Percentiles rank a stretch among this genome's conserved stretches.
Conservation (phyloP, 495 filamentous ascomycete genomes). For the Lophium mytilinum region DNA sequence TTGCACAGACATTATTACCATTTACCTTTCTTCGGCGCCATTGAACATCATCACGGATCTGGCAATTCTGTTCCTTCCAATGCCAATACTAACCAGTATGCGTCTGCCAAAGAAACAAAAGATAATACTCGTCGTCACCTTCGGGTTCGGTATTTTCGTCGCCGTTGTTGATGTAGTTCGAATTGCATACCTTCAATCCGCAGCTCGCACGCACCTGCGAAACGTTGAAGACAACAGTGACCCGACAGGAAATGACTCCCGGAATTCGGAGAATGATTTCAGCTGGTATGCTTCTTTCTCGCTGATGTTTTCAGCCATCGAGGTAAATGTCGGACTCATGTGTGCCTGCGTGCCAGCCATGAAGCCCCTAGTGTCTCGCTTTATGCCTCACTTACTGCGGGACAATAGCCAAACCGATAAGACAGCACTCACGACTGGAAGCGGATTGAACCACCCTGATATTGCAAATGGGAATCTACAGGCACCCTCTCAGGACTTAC, state of each 20-base stretch:
- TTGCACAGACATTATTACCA: slow-evolving; percentile 69
- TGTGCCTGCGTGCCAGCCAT: slow-evolving; percentile 82
- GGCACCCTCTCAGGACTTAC: neutral
- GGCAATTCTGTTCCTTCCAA: slow-evolving; percentile 72
- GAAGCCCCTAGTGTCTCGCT: slow-evolving; percentile 71
- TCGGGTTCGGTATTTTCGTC: slow-evolving; percentile 75
- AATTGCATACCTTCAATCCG: slow-evolving; percentile 81
- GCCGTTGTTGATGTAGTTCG: slow-evolving; percentile 81
- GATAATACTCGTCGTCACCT: slow-evolving; percentile 71
- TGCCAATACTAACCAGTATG: slow-evolving; percentile 81
- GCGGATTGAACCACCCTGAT: neutral
- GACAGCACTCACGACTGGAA: neutral
- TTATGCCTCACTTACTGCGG: slow-evolving; percentile 64
- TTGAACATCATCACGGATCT: slow-evolving; percentile 82
- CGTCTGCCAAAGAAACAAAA: slow-evolving; percentile 76
- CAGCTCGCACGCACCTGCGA: slow-evolving; percentile 26
- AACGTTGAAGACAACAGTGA: slow-evolving; percentile 18
- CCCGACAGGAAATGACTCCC: neutral
- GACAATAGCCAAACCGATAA: slow-evolving; percentile 34
- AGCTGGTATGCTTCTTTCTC: slow-evolving; percentile 72
- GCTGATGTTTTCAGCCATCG: slow-evolving; percentile 88
- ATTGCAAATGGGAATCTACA: neutral
- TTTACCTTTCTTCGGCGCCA: slow-evolving; percentile 76
- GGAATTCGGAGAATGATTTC: slow-evolving; percentile 40
- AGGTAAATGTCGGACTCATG: slow-evolving; percentile 82